These are phyloP conservation scores for Neurospora sp. DNA, from an alignment of 495 filamentous ascomycete genomes.

Conservation along the genomic window DNA sequence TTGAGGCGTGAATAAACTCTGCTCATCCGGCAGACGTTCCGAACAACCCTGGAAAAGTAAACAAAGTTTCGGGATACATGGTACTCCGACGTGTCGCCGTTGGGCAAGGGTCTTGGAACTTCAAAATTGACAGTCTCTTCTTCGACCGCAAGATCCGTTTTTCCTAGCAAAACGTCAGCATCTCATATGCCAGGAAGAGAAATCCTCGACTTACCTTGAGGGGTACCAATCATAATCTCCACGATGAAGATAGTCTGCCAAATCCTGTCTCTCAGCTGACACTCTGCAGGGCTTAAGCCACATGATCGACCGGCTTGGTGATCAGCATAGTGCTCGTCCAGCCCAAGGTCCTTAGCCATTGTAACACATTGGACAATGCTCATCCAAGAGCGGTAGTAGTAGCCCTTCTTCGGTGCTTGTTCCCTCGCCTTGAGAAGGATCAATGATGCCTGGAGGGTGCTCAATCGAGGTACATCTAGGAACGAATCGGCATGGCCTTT, in stretches of 20 bases:
- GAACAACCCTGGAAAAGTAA: slow-evolving; percentile 66
- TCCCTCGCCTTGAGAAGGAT: slow-evolving; percentile 88
- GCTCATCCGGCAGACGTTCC: slow-evolving; percentile 68
- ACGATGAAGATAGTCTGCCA: slow-evolving; percentile 86
- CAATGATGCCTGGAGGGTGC: slow-evolving; percentile 86
- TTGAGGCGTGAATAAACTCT: slow-evolving; percentile 68
- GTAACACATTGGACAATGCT: slow-evolving; percentile 83
- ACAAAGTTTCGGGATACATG: slow-evolving; percentile 72
- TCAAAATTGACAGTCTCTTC: slow-evolving; percentile 69
- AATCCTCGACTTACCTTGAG: slow-evolving; percentile 58
- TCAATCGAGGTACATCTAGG: slow-evolving; percentile 86
- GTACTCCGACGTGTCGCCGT: slow-evolving; percentile 67
- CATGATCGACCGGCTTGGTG: slow-evolving; percentile 66
- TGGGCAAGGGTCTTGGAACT: slow-evolving; percentile 50
- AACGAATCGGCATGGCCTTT: slow-evolving; percentile 70
- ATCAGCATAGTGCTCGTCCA: slow-evolving; percentile 75
- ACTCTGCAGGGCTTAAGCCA: slow-evolving; percentile 60
- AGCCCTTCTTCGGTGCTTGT: slow-evolving; percentile 81
- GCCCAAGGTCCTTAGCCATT: slow-evolving; percentile 86
- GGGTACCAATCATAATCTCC: slow-evolving; percentile 88
- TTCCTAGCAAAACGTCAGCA: slow-evolving; percentile 46
- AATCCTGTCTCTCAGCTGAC: slow-evolving; percentile 71
- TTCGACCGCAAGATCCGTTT: slow-evolving; percentile 68
- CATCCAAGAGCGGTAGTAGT: slow-evolving; percentile 98
- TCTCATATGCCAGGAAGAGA: background rate